phyloP scores from a whole-genome alignment of 116 monocot species.

The Thalassia testudinum region DNA sequence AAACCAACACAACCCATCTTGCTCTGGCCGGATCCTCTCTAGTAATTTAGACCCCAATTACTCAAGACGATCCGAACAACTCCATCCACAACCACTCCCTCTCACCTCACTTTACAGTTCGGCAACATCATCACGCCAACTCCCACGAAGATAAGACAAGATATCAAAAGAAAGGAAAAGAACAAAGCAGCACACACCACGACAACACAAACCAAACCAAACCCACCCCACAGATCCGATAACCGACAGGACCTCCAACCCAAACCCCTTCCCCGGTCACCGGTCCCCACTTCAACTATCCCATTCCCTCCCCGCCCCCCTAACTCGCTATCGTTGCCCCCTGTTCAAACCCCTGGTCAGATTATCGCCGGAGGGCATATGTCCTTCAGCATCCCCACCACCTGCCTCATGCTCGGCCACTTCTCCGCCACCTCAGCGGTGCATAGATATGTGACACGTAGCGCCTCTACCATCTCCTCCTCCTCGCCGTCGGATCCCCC shows the following conservation, averaged over 20 bases:
- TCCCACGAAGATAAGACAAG: too few species aligned
- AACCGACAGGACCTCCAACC: neutral
- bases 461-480: slow-evolving; percentile 45
- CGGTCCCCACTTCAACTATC: neutral
- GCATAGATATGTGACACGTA: slow-evolving; percentile 65
- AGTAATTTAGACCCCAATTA: too few species aligned
- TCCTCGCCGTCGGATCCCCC: slow-evolving; percentile 25
- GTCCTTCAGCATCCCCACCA: slow-evolving; percentile 78
- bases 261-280: neutral
- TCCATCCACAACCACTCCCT: too few species aligned
- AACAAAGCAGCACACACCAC: too few species aligned
- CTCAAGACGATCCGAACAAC: too few species aligned
- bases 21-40: too few species aligned
- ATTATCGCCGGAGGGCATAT: slow-evolving; percentile 17
- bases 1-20: too few species aligned
- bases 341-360: neutral
- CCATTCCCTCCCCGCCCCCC: neutral
- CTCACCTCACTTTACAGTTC: too few species aligned
- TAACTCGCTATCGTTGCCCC: neutral
- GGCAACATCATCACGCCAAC: too few species aligned
- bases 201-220: too few species aligned
- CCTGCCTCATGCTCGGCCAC: slow-evolving; percentile 71
- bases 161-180: too few species aligned
- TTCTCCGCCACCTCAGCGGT: slow-evolving; percentile 48
- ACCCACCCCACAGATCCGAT: neutral